Conservation (phyloP, 345 rosid genomes). For the Cardamine resedifolia region DNA sequence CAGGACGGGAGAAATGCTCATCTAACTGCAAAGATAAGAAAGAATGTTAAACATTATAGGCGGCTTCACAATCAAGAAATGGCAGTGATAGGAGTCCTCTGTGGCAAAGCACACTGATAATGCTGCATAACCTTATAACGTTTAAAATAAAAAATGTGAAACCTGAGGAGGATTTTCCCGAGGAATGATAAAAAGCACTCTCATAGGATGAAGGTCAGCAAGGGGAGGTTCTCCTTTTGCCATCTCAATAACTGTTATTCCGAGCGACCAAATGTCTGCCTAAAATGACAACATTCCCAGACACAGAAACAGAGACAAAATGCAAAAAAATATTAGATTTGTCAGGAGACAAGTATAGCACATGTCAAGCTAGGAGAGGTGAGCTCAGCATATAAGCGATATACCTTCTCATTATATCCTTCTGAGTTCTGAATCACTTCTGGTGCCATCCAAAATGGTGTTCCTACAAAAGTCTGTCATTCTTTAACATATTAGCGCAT, state of each 20-base stretch:
- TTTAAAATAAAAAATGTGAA: slow-evolving; percentile 33
- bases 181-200: slow-evolving; percentile 97
- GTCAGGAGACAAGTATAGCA: slow-evolving; percentile 5
- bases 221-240: slow-evolving; percentile 99
- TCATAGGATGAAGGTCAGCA: slow-evolving; percentile 98
- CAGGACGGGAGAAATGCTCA: slow-evolving; percentile 91
- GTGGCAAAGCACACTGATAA: neutral
- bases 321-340: slow-evolving; percentile 6
- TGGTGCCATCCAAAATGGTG: slow-evolving; percentile 99
- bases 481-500: slow-evolving; percentile 48
- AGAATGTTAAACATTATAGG: slow-evolving; percentile 8
- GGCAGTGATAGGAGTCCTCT: neutral
- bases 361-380: slow-evolving; percentile 18
- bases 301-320: slow-evolving; percentile 4
- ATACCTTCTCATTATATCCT: slow-evolving; percentile 95
- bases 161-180: slow-evolving; percentile 99
- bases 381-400: slow-evolving; percentile 3
- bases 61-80: slow-evolving; percentile 15
- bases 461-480: slow-evolving; percentile 96
- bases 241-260: slow-evolving; percentile 98
- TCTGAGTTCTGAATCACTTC: slow-evolving; percentile 98
- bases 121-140: slow-evolving; percentile 20
- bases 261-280: slow-evolving; percentile 99
- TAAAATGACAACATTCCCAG: slow-evolving; percentile 43
- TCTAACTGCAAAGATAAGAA: slow-evolving; percentile 67